Evolutionary conservation across 495 filamentous ascomycete genomes (phyloP), one percentile per base, ranked within the genome.

Genomic region (Podospora didyma): DNA sequence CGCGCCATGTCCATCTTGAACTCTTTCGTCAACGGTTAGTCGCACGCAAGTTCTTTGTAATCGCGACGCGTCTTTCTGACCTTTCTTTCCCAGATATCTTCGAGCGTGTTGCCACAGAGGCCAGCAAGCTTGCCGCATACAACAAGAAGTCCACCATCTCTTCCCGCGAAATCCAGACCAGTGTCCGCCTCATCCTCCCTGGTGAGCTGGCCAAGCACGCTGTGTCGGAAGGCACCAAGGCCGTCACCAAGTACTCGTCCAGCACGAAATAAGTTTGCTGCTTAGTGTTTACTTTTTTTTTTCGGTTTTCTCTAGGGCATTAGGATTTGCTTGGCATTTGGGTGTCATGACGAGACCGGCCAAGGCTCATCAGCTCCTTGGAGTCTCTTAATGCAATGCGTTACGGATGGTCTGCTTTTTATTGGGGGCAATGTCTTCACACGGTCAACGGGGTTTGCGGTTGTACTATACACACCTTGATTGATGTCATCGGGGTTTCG

Each of bases 1-100:
- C 92, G 94, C 74, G 94, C 94, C 70, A 98, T 98, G 94, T 96
- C 91, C 45, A 98, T 98, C 73, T 80, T 98, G 65, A 98, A 98
- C 86, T 98, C 94, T 7, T 98, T 98, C 70, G 94, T 98, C 80
- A 98, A 98, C 73, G 94, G 92, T 96, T 85, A 72, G 89, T 72
- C 51, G 49, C 37, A 21, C 44, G 54, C 19, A 48, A 24, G 45
- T 50, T 6, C 21, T 20, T 23, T 44, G n/a, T 52, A 44, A 21
- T 59, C 58, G 42, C 22, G 45, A 34, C 46, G 52, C 58, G 45
- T 12, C 49, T 57, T 57, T 69, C 63, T 39, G 41, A 26, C 21
- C 47, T 51, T 56, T 28, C 23, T 23, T 56, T 28, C 23, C 20
- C 59, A 97, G 92, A 98, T 70, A 98, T 98, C 73, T 98, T 98